phyloP scores from a whole-genome alignment of 345 rosid species.

The Lagerstroemia speciosa region DNA sequence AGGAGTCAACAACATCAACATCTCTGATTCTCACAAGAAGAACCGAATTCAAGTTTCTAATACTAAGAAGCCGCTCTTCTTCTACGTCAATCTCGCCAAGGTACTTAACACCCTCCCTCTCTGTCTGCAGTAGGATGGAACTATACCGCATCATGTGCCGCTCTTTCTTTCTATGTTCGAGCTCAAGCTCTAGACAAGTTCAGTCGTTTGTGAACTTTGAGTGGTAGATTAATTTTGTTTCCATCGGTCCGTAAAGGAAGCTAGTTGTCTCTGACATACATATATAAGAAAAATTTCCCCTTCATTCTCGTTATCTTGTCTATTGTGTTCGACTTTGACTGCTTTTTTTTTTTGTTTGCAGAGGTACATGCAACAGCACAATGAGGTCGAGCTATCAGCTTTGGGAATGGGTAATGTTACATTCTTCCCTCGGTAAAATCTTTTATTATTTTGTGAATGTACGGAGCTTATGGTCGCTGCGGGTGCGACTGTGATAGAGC shows the following conservation, averaged over 20 bases:
- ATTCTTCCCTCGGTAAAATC: background rate
- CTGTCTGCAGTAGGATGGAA: no score
- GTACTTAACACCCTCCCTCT: constrained; percentile 8
- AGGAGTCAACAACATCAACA: constrained; percentile 18
- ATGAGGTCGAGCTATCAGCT: constrained; percentile 64
- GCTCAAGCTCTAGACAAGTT: no score
- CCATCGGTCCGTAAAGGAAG: no score
- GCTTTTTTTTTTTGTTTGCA: constrained; percentile 30
- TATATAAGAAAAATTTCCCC: background rate
- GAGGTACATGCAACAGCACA: constrained; percentile 73
- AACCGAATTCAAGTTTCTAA: constrained; percentile 69
- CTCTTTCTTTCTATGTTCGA: background rate
- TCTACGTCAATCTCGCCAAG: constrained; percentile 78
- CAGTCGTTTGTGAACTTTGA: no score
- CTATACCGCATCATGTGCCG: background rate
- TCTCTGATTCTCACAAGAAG: constrained; percentile 30
- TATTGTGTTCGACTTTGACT: background rate
- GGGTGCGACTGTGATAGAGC: no score
- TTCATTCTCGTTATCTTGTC: no score
- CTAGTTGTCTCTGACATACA: no score
- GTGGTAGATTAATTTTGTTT: no score
- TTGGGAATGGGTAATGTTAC: constrained; percentile 56
- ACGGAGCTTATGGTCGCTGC: background rate
- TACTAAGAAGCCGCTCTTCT: constrained; percentile 62
- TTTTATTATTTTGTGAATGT: background rate